phyloP scores from a whole-genome alignment of 805 yeast genomes.

The Zygoascus ofunaensis region DNA sequence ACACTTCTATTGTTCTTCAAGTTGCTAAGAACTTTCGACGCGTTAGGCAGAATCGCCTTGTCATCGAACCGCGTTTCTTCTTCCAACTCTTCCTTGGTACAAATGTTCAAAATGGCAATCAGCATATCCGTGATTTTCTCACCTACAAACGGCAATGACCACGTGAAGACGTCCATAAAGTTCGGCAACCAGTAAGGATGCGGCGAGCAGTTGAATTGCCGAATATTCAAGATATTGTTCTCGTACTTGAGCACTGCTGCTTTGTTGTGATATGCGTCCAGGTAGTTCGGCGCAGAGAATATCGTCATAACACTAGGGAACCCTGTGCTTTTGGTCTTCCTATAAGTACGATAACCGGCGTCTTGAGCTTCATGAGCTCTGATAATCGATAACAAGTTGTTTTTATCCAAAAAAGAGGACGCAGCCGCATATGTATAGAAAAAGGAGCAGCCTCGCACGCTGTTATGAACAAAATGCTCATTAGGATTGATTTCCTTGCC shows the following conservation, averaged over 20 bases:
- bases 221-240: slow-evolving; percentile 83
- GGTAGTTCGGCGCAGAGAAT: slow-evolving; percentile 91
- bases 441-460: slow-evolving; percentile 85
- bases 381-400: slow-evolving; percentile 72
- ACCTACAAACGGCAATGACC: slow-evolving; percentile 97
- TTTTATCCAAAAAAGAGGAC: slow-evolving; percentile 67
- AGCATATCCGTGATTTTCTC: slow-evolving; percentile 93
- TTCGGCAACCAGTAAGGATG: slow-evolving; percentile 97
- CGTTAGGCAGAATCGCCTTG: neutral
- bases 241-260: slow-evolving; percentile 93
- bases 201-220: slow-evolving; percentile 86
- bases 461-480: slow-evolving; percentile 48
- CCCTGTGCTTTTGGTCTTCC: slow-evolving; percentile 70
- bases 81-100: slow-evolving; percentile 90
- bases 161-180: slow-evolving; percentile 93
- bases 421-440: slow-evolving; percentile 78
- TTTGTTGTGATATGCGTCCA: slow-evolving; percentile 86
- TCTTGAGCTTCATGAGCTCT: slow-evolving; percentile 98
- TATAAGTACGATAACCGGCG: slow-evolving; percentile 93
- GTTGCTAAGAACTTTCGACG: neutral
- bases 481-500: slow-evolving; percentile 43
- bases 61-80: slow-evolving; percentile 34
- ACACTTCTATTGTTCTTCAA: neutral
- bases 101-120: slow-evolving; percentile 79
- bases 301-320: slow-evolving; percentile 86